Conservation (phyloP, 164 flowering plant species). For the Tetracentron sinense region DNA sequence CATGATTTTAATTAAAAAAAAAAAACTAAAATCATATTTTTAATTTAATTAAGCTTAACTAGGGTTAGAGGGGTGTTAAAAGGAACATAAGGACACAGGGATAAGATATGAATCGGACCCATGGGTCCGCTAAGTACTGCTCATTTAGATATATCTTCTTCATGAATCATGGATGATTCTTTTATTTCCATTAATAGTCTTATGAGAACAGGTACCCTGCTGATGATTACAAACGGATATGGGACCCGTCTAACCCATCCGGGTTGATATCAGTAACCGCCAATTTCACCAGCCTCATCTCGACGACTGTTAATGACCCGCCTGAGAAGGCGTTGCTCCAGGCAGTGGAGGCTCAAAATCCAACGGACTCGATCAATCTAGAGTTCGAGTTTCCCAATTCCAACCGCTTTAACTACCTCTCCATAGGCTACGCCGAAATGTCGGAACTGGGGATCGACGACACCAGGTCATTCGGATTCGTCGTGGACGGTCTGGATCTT, state of each 20-base stretch:
- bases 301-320: slow-evolving; percentile 4
- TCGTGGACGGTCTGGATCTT: background rate
- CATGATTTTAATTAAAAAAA: too few species aligned
- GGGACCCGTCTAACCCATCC: slow-evolving; percentile 5
- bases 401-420: slow-evolving; percentile 1
- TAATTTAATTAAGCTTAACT: too few species aligned
- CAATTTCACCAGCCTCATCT: background rate
- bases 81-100: too few species aligned
- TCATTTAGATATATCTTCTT: too few species aligned
- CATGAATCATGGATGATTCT: too few species aligned
- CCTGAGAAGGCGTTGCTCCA: slow-evolving; percentile 6
- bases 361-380: background rate
- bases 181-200: too few species aligned
- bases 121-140: too few species aligned
- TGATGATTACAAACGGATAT: slow-evolving; percentile 16
- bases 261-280: background rate
- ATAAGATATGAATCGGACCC: too few species aligned
- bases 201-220: slow-evolving; percentile 26
- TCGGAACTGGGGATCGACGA: background rate
- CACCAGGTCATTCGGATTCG: slow-evolving; percentile 5
- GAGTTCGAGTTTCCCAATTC: background rate
- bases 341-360: slow-evolving; percentile 8
- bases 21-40: too few species aligned
- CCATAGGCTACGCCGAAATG: slow-evolving; percentile 13
- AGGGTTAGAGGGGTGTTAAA: too few species aligned